Evolutionary conservation across 164 flowering plant species (phyloP).

Genomic region (Chimonanthus praecox): DNA sequence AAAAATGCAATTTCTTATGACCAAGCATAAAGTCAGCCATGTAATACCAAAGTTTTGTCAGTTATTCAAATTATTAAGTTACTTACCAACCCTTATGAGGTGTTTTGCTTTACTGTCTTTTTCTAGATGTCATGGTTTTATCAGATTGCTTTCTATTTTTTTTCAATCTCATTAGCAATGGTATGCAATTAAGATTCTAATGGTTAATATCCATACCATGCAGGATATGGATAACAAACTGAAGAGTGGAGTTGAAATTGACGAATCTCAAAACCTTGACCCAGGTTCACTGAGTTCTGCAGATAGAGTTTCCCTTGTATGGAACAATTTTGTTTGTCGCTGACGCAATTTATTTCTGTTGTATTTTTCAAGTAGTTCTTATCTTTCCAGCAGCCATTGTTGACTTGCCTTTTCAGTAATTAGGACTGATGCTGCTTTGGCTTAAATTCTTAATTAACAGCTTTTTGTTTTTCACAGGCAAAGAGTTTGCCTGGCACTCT

Average conservation of each 20-base stretch:
- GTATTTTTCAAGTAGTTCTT: neutral
- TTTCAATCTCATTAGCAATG: neutral
- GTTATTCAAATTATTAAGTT: too few species aligned
- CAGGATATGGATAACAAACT: constrained; percentile 77
- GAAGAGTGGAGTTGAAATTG: constrained; percentile 77
- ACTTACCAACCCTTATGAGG: too few species aligned
- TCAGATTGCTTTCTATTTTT: neutral
- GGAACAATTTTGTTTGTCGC: constrained; percentile 13
- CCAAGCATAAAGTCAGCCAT: too few species aligned
- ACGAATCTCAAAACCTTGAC: constrained; percentile 48
- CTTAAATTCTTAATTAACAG: neutral
- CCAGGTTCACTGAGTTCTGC: constrained; percentile 42
- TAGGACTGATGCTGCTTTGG: neutral
- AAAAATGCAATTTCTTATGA: too few species aligned
- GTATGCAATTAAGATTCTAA: neutral
- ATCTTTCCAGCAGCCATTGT: neutral
- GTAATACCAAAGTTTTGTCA: too few species aligned
- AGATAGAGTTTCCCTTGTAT: constrained; percentile 71
- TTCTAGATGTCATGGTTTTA: too few species aligned
- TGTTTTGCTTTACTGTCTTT: too few species aligned
- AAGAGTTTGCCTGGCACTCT: constrained; percentile 68
- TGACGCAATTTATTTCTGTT: neutral
- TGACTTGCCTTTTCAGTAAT: neutral
- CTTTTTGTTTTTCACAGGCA: constrained; percentile 38
- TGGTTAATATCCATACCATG: constrained; percentile 7